These are phyloP conservation scores for Microcera coccophila DNA, from an alignment of 2,329 filamentous ascomycete genomes.

Conservation along the genomic window DNA sequence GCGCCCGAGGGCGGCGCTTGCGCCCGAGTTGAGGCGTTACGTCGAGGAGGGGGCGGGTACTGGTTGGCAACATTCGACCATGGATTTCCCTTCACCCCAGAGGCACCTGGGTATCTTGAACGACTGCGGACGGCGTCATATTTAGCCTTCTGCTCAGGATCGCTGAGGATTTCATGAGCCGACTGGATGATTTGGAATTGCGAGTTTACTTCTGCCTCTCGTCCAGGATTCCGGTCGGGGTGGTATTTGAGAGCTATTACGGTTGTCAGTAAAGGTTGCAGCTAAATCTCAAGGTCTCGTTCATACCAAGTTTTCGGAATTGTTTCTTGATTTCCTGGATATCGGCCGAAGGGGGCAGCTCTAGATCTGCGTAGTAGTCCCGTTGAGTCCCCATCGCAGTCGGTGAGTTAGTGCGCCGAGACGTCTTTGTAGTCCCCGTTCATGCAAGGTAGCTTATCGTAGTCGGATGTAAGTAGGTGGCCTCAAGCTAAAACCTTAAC, in stretches of 20 bases:
- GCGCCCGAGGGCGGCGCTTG: conserved; percentile 38
- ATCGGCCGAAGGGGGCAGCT: conserved; percentile 63
- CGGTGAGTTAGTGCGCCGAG: conserved; percentile 8
- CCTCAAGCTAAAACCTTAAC: too few relatives aligned
- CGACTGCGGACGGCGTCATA: conserved; percentile 48
- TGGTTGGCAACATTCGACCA: conserved; percentile 49
- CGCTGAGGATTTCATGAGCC: conserved; percentile 70
- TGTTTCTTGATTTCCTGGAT: conserved; percentile 78
- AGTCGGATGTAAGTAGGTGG: too few relatives aligned
- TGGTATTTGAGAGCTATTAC: conserved; percentile 73
- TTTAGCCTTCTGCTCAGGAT: conserved; percentile 47
- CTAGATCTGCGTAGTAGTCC: conserved; percentile 84
- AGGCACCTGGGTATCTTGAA: conserved; percentile 44
- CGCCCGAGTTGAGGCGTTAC: conserved; percentile 25
- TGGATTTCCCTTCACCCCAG: conserved; percentile 55
- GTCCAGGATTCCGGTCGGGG: conserved; percentile 82
- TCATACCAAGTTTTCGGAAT: conserved; percentile 74
- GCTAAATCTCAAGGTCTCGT: too few relatives aligned
- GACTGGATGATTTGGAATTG: conserved; percentile 85
- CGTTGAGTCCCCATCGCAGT: conserved; percentile 44
- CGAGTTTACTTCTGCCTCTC: conserved; percentile 71
- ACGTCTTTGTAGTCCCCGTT: conserved; percentile 3
- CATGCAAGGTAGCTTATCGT: background rate
- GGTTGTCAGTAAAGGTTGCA: background rate
- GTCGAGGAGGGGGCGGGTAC: conserved; percentile 49